Conservation (phyloP, 2,329 filamentous ascomycete genomes). For the Sporothrix sp. region DNA sequence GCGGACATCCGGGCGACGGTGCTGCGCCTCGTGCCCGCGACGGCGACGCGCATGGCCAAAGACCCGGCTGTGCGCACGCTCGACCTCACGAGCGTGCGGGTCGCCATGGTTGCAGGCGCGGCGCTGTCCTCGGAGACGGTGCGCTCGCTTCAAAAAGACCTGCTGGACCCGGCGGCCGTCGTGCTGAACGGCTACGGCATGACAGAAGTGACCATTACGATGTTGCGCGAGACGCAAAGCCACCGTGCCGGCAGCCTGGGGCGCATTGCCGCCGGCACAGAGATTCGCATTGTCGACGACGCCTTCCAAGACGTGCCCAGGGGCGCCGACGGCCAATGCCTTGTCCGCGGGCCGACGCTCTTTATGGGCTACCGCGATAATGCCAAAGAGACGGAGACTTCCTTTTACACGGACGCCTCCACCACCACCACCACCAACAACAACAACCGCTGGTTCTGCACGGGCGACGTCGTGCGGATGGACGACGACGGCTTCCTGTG, state of each 20-base stretch:
- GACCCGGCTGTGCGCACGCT: conserved; percentile 53
- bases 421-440: no score
- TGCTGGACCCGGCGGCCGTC: conserved; percentile 36
- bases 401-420: conserved; percentile 32
- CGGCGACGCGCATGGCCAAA: conserved; percentile 65
- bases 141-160: conserved; percentile 42
- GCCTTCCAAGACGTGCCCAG: conserved; percentile 40
- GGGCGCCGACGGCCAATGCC: conserved; percentile 42
- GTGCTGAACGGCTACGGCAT: conserved; percentile 71
- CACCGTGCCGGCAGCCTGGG: conserved; percentile 40
- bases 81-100: conserved; percentile 57
- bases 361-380: conserved; percentile 71
- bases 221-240: conserved; percentile 29
- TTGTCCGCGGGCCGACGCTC: conserved; percentile 59
- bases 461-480: conserved; percentile 62
- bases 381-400: conserved; percentile 53
- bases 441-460: conserved; percentile 57
- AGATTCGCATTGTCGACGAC: conserved; percentile 49
- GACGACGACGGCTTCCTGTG: conserved; percentile 43
- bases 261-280: conserved; percentile 31
- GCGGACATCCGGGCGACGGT: conserved; percentile 58
- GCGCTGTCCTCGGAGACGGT: conserved; percentile 49
- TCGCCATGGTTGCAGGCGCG: conserved; percentile 56
- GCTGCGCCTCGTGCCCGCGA: conserved; percentile 60
- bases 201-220: conserved; percentile 68